These are phyloP conservation scores for Penicillium soppii DNA, from an alignment of 495 filamentous ascomycete genomes.

Conservation along the genomic window DNA sequence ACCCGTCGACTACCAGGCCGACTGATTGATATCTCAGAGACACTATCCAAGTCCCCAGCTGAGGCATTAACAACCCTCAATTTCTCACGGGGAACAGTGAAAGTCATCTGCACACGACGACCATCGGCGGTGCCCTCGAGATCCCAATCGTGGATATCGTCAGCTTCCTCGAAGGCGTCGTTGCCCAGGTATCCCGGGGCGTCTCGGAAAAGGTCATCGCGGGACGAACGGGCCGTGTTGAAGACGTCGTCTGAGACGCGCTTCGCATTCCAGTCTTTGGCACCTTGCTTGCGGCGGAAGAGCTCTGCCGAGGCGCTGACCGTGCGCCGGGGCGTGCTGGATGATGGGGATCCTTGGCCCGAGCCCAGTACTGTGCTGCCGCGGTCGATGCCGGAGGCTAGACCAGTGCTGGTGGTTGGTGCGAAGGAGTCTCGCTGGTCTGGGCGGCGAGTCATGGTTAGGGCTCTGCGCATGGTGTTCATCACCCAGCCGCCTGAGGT, in stretches of 20 bases:
- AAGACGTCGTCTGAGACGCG: conserved; percentile 23
- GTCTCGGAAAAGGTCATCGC: conserved; percentile 32
- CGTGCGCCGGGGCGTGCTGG: conserved; percentile 48
- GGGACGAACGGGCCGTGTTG: conserved; percentile 16
- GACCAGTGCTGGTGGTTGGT: conserved; percentile 1
- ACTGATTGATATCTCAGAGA: conserved; percentile 32
- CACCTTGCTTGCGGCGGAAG: conserved; percentile 59
- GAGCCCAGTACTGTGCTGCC: conserved; percentile 30
- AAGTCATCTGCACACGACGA: conserved; percentile 87
- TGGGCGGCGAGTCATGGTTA: conserved; percentile 41
- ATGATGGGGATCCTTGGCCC: not conserved
- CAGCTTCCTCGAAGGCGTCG: conserved; percentile 43
- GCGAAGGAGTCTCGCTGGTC: conserved; percentile 5
- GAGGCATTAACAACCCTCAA: conserved; percentile 80
- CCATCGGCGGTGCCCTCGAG: conserved; percentile 79
- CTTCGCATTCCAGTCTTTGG: conserved; percentile 54
- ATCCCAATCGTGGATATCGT: conserved; percentile 79
- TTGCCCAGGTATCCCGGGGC: conserved; percentile 30
- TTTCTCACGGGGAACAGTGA: conserved; percentile 82
- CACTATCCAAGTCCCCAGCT: conserved; percentile 33
- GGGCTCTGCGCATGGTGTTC: conserved; percentile 54
- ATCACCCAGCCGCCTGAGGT: conserved; percentile 51
- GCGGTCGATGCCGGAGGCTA: conserved; percentile 37
- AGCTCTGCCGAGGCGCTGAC: conserved; percentile 59
- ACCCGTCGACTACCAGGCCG: conserved; percentile 22